Conservation (phyloP, 2,329 filamentous ascomycete species). For the Lasiodiplodia gonubiensis region DNA sequence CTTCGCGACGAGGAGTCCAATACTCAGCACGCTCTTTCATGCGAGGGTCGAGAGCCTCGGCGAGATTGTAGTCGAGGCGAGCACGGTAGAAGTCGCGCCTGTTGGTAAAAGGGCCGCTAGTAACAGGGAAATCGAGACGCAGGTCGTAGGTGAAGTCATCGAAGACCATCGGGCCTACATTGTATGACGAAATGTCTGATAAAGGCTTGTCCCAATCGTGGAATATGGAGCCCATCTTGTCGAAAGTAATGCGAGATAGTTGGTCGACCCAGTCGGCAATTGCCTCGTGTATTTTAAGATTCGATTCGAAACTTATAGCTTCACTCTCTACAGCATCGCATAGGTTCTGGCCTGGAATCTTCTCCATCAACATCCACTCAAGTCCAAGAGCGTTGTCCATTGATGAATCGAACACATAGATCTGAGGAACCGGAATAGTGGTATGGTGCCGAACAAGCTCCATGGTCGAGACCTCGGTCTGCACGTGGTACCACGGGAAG, state of each 20-base stretch:
- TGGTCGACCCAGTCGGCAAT: constrained; percentile 28
- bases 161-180: background rate
- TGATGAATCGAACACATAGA: constrained; percentile 30
- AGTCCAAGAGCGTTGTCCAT: constrained; percentile 33
- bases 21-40: too few species aligned
- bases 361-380: constrained; percentile 39
- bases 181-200: background rate
- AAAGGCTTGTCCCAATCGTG: background rate
- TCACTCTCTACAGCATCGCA: background rate
- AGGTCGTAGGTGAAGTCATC: background rate
- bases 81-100: too few species aligned
- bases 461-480: constrained; percentile 30
- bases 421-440: constrained; percentile 32
- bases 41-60: too few species aligned
- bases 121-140: background rate
- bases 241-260: constrained; percentile 24
- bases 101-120: background rate
- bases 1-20: too few species aligned
- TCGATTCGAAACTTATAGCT: constrained; percentile 15
- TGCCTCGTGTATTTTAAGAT: background rate
- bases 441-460: constrained; percentile 32
- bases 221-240: constrained; percentile 21
- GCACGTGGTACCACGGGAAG: constrained; percentile 33
- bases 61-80: too few species aligned
- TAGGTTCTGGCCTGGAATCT: constrained; percentile 27